Evolutionary conservation across 345 rosid genomes (phyloP).

Genomic region (Linum usitatissimum): DNA sequence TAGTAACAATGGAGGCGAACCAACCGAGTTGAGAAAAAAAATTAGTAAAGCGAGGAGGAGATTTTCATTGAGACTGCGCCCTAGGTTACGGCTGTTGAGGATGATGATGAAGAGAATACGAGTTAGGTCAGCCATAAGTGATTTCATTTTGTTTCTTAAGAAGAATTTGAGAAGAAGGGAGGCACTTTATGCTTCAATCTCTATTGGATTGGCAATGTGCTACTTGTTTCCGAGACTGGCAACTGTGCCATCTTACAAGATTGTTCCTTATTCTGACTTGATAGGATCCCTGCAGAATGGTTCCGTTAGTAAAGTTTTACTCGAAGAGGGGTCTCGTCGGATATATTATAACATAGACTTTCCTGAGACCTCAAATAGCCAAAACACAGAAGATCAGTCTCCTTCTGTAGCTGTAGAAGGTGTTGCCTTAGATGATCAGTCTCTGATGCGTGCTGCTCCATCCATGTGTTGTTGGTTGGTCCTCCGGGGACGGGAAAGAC

Average conservation of each 20-base stretch:
- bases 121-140: constrained; percentile 37
- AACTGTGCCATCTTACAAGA: constrained; percentile 53
- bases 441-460: too few relatives aligned
- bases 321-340: constrained; percentile 90
- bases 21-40: constrained; percentile 19
- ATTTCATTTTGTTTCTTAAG: constrained; percentile 36
- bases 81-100: constrained; percentile 51
- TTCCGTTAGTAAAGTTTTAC: constrained; percentile 56
- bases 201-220: constrained; percentile 49
- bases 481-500: constrained; percentile 99
- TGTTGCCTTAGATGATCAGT: constrained; percentile 3
- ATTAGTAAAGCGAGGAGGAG: constrained; percentile 28
- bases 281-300: constrained; percentile 57
- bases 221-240: constrained; percentile 64
- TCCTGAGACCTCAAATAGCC: constrained; percentile 17
- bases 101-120: constrained; percentile 42
- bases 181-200: constrained; percentile 33
- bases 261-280: constrained; percentile 79
- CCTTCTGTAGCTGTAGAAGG: constrained; percentile 15
- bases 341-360: constrained; percentile 49
- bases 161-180: constrained; percentile 50
- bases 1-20: constrained; percentile 26
- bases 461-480: constrained; percentile 81
- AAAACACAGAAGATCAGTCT: constrained; percentile 28
- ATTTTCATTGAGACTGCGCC: constrained; percentile 53